Base-by-base conservation (phyloP, 176 grass and related monocot genomes). In the Olyra latifolia region DNA sequence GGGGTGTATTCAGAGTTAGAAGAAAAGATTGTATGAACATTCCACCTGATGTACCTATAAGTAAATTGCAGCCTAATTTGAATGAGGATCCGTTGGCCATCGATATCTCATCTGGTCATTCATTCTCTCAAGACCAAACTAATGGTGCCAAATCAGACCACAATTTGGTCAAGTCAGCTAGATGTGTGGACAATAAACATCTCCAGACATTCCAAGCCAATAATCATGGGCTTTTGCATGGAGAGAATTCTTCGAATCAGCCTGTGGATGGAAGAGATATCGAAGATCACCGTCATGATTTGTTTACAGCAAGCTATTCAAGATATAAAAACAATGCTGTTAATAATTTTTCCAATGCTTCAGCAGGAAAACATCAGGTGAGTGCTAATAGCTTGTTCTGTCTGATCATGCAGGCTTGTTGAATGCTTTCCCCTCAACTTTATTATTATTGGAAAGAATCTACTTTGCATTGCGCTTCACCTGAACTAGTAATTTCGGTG, bases 1-100 rank as follows among this genome's bases (percentile, higher is more conserved):
- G 93, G 93, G 96, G 96, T 67, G 81, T 99, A 48, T 95, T 99
- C 66, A 89, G 85, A 89, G 82, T 86, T 57, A 70, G 72, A 46
- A 89, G 46, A 54, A 69, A 83, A 83, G 80, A 77, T 54, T 60
- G 42, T 55, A 76, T 69, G 54, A 82, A 65, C 38, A 17, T 68
- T 62, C 58, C 71, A 69, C 59, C 74, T 76, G 75, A 79, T 88
- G 78, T 85, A 35, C 42, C 67, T 40, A 66, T 59, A 61, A 62
- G 64, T 73, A 45, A 43, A 67, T 57, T 46, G 8, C 47, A 85
- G 67, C 47, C 35, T 55, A 62, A 86, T 75, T 75, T 88, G 58
- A 83, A 75, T 43, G 47, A 66, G n/a, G 62, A 76, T 85, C 41
- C 62, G 62, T 39, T 39, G n/a, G 28, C 49, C 2, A 6, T 64